Base-by-base conservation (phyloP, 2,329 filamentous ascomycete species). In the Calonectria ilicicola region DNA sequence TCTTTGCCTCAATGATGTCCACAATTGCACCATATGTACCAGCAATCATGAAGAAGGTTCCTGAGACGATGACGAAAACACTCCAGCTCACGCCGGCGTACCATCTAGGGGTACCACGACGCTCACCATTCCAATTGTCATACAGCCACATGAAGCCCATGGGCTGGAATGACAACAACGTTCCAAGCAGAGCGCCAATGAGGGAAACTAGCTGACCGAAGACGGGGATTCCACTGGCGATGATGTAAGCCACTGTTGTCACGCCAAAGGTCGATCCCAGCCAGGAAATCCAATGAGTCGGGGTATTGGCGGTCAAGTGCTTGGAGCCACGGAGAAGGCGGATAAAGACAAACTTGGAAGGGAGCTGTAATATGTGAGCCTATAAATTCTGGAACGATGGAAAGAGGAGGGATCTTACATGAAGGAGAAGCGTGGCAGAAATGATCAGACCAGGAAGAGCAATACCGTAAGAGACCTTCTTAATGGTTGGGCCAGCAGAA, bases 61-160 rank as follows among this genome's bases (percentile, higher is more conserved):
- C 67, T 8, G 27, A 51, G 1, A 69, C 19, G 9, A 69, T 69
- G n/a, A 69, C 44, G 29, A 69, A 69, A n/a, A 53, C 26, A 17
- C 67, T 53, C 67, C 67, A 69, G 7, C 9, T 23, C 4, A 64
- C 67, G 26, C 62, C 62, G 1, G 62, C 27, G 21, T n/a, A 32
- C 67, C 67, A 64, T 27, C 29, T 58, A n/a, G 32, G 38, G 9
- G 65, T 38, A 5, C 10, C 9, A 6, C 46, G n/a, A 3, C 44
- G 46, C 1, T 44, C 23, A 6, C n/a, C 2, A 10, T 58, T 58
- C 83, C 83, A 86, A 69, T 86, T 84, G 74, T 86, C 84, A 65
- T 85, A 85, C 1, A 86, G 72, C 85, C 85, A 86, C 84, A 86
- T 86, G 75, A 78, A 81, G 12, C 83, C 84, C 80, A 77, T 74